Conservation (phyloP, 768 basidiomycete species). For the Leccinum broughii region DNA sequence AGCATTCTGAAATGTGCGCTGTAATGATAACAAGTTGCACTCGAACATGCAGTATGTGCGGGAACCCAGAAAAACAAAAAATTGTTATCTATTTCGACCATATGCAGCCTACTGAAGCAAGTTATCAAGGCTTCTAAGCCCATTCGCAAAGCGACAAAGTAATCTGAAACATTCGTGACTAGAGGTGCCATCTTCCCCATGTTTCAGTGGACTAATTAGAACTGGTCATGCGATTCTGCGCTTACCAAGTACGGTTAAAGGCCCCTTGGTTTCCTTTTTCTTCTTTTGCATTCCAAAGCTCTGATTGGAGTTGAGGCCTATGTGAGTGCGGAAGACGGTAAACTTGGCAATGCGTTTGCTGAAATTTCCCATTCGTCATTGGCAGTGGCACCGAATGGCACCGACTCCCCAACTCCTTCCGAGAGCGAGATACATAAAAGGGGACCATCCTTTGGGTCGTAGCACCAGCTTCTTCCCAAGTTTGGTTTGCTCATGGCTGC, state of each 20-base stretch:
- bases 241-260: neutral
- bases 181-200: neutral
- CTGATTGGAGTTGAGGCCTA: too few relatives aligned
- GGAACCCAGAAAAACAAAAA: too few relatives aligned
- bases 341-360: neutral
- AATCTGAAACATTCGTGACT: neutral
- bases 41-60: too few relatives aligned
- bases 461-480: neutral
- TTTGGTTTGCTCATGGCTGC: neutral
- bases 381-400: neutral
- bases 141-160: neutral
- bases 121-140: neutral
- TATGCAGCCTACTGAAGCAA: neutral
- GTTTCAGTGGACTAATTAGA: neutral
- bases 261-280: too few relatives aligned
- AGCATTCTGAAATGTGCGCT: too few relatives aligned
- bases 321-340: neutral
- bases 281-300: neutral
- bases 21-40: too few relatives aligned
- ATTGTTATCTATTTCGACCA: neutral
- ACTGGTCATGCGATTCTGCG: neutral
- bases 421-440: neutral
- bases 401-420: neutral
- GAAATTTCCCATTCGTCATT: neutral
- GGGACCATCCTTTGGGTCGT: neutral